phyloP scores from a whole-genome alignment of 2,329 filamentous ascomycete genomes.

The Fusarium marasasianum region DNA sequence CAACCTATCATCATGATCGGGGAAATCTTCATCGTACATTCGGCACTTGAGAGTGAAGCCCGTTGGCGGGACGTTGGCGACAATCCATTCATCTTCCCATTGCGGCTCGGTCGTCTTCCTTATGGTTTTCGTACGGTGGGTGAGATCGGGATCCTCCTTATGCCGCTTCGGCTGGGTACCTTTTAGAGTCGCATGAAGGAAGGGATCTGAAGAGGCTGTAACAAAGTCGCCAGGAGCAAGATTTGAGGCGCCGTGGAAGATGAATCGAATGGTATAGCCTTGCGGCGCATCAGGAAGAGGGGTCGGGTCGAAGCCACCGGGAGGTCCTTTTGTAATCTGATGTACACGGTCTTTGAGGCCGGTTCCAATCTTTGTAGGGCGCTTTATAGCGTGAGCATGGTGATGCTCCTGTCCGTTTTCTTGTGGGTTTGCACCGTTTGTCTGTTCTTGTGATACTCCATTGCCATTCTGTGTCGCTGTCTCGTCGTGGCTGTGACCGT shows the following conservation, averaged over 20 bases:
- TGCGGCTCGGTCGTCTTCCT: constrained; percentile 76
- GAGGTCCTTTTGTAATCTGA: constrained; percentile 56
- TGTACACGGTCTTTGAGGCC: constrained; percentile 42
- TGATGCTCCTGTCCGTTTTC: constrained; percentile 8
- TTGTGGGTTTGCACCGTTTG: not conserved
- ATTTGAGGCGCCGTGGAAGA: constrained; percentile 81
- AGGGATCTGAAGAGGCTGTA: constrained; percentile 84
- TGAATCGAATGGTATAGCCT: constrained; percentile 87
- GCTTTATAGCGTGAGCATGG: constrained; percentile 18
- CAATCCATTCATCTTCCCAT: constrained; percentile 88
- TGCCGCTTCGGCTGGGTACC: constrained; percentile 77
- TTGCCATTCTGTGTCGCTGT: constrained; percentile 2
- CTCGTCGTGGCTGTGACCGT: constrained; percentile 15
- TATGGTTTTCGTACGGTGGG: constrained; percentile 79
- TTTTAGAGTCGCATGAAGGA: constrained; percentile 78
- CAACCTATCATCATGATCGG: constrained; percentile 85
- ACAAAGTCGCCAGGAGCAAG: constrained; percentile 84
- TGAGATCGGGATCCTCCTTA: constrained; percentile 83
- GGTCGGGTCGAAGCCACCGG: constrained; percentile 82
- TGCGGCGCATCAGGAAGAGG: constrained; percentile 78
- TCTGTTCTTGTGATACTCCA: constrained; percentile 4
- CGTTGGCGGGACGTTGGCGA: constrained; percentile 83
- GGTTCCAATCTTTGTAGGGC: constrained; percentile 16
- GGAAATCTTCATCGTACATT: constrained; percentile 89
- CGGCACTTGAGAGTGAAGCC: constrained; percentile 88